Conservation (phyloP, 148 eudicot genomes). For the Cornus suecica region DNA sequence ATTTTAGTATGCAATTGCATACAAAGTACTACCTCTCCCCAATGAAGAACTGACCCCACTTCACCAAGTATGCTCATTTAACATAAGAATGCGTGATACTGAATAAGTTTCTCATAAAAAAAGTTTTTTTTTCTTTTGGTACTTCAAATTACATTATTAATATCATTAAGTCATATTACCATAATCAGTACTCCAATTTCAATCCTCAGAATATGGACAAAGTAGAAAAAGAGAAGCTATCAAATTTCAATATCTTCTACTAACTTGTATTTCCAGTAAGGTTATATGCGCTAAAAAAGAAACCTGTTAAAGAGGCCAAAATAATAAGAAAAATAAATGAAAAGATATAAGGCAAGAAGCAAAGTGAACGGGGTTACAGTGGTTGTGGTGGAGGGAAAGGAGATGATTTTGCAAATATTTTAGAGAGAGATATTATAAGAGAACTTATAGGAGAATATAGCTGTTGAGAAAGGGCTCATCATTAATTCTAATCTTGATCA, state of each 20-base stretch:
- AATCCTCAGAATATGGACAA: not conserved
- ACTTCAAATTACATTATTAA: not conserved
- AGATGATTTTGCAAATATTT: no score
- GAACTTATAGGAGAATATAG: no score
- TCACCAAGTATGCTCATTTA: not conserved
- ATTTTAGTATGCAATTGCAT: not conserved
- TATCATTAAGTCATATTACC: not conserved
- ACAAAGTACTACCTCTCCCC: not conserved
- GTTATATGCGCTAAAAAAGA: not conserved
- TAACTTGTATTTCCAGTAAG: no score
- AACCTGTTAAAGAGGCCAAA: not conserved
- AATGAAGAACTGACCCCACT: not conserved
- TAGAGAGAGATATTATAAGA: no score
- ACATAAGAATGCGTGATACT: not conserved
- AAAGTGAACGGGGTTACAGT: no score
- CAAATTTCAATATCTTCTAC: no score
- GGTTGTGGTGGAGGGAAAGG: no score
- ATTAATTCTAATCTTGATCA: no score
- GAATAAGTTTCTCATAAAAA: not conserved
- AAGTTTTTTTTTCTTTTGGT: not conserved
- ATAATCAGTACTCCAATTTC: not conserved
- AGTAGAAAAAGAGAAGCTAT: no score
- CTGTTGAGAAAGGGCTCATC: no score
- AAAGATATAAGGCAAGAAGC: no score
- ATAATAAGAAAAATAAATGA: no score